Conservation (phyloP, 2,329 filamentous ascomycete species). For the Ophiostoma sp. region DNA sequence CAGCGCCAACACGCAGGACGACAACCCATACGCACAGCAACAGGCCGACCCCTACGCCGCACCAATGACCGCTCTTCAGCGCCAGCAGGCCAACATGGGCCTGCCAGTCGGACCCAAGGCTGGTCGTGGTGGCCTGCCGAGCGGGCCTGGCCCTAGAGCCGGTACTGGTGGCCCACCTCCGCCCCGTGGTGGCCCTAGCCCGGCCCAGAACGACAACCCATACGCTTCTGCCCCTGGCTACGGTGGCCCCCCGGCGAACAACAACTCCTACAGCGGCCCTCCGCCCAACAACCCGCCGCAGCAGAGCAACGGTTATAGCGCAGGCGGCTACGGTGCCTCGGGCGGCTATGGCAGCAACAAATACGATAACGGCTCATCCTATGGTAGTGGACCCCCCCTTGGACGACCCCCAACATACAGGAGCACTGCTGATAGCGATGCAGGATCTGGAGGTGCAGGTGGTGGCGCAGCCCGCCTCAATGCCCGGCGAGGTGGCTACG, state of each 20-base stretch:
- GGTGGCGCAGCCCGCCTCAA: constrained; percentile 7
- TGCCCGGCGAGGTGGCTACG: constrained; percentile 58
- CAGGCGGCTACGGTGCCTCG: constrained; percentile 53
- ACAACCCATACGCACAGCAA: constrained; percentile 61
- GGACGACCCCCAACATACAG: constrained; percentile 29
- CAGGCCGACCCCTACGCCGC: constrained; percentile 55
- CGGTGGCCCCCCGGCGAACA: not conserved
- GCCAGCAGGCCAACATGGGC: constrained; percentile 34
- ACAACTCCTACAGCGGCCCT: constrained; percentile 5
- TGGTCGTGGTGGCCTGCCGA: constrained; percentile 40
- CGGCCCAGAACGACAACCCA: constrained; percentile 14
- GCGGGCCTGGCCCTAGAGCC: constrained; percentile 40
- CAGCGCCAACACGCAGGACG: constrained; percentile 40
- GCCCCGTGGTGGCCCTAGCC: constrained; percentile 36
- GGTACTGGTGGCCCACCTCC: constrained; percentile 38
- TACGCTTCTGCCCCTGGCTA: constrained; percentile 4
- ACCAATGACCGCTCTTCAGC: constrained; percentile 50
- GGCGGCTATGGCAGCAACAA: constrained; percentile 55
- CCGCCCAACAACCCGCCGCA: constrained; percentile 27
- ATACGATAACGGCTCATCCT: constrained; percentile 46
- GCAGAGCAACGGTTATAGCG: constrained; percentile 50
- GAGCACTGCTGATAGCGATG: constrained; percentile 28
- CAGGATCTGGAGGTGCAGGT: constrained; percentile 28
- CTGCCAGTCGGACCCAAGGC: constrained; percentile 22
- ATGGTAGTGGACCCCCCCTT: constrained; percentile 22